Conservation (phyloP, 164 flowering plant species). For the Paratinospora sagittata region DNA sequence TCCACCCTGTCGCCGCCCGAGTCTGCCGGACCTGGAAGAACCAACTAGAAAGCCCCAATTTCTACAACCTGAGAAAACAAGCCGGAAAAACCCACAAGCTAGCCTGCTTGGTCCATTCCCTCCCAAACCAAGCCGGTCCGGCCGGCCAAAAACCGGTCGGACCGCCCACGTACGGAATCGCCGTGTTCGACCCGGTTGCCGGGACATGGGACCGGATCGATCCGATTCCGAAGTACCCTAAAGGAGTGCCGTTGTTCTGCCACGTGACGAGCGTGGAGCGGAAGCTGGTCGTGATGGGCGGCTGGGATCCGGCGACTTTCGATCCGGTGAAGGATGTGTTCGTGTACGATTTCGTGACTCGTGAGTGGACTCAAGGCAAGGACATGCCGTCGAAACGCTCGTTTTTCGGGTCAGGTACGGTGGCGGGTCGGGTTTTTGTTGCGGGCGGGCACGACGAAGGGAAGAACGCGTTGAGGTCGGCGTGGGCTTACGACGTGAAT, state of each 20-base stretch:
- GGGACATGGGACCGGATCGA: slow-evolving; percentile 47
- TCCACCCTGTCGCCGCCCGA: slow-evolving; percentile 35
- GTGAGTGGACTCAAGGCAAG: slow-evolving; percentile 46
- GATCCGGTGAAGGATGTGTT: slow-evolving; percentile 51
- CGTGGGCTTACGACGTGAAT: slow-evolving; percentile 49
- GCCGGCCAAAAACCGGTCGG: slow-evolving; percentile 20
- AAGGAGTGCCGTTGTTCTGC: slow-evolving; percentile 69
- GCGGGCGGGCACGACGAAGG: slow-evolving; percentile 86
- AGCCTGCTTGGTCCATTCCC: slow-evolving; percentile 43
- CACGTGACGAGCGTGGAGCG: slow-evolving; percentile 48
- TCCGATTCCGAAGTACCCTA: slow-evolving; percentile 39
- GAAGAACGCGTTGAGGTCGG: slow-evolving; percentile 66
- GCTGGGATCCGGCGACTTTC: slow-evolving; percentile 68
- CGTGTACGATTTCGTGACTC: slow-evolving; percentile 49
- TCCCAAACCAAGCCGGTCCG: slow-evolving; percentile 5
- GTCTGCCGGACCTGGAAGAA: slow-evolving; percentile 56
- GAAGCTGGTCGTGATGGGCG: slow-evolving; percentile 63
- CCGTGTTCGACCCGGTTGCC: slow-evolving; percentile 41
- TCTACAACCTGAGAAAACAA: slow-evolving; percentile 39
- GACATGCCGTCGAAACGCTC: slow-evolving; percentile 62
- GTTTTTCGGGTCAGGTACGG: slow-evolving; percentile 50
- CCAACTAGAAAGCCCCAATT: slow-evolving; percentile 33
- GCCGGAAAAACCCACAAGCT: slow-evolving; percentile 38
- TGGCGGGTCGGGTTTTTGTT: slow-evolving; percentile 37
- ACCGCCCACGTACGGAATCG: slow-evolving; percentile 40